phyloP scores from a whole-genome alignment of 805 yeast species.

The Starmerella etchellsii region DNA sequence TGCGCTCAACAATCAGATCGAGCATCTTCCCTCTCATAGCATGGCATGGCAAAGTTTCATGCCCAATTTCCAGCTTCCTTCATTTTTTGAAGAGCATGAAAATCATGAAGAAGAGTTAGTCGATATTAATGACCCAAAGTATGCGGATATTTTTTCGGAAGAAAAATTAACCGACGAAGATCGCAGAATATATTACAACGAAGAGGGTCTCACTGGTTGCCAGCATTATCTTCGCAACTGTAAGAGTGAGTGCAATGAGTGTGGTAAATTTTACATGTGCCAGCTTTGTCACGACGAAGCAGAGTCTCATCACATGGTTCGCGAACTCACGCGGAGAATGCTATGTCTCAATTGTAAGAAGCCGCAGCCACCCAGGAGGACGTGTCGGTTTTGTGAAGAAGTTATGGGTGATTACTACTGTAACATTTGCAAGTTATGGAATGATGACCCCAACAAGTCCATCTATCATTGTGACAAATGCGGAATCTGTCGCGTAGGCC shows the following conservation, averaged over 20 bases:
- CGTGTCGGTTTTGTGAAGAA: conserved; percentile 55
- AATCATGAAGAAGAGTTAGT: conserved; percentile 7
- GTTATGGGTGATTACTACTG: conserved; percentile 70
- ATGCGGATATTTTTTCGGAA: conserved; percentile 28
- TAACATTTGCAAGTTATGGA: conserved; percentile 64
- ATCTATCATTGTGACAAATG: conserved; percentile 89
- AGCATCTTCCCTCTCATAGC: not conserved
- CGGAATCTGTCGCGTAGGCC: conserved; percentile 83
- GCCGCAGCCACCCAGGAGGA: conserved; percentile 60
- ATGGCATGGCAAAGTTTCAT: conserved; percentile 12
- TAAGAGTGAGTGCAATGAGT: conserved; percentile 66
- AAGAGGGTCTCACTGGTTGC: conserved; percentile 52
- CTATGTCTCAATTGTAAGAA: conserved; percentile 70
- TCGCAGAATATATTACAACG: conserved; percentile 25
- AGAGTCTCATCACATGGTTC: conserved; percentile 44
- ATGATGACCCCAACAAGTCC: conserved; percentile 56
- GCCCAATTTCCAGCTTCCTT: conserved; percentile 12
- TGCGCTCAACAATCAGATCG: not conserved
- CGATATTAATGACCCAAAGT: conserved; percentile 2
- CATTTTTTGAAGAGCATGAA: conserved; percentile 6
- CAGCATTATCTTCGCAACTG: conserved; percentile 72
- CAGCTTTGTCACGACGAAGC: conserved; percentile 70
- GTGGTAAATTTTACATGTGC: conserved; percentile 67
- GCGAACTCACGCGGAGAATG: conserved; percentile 51
- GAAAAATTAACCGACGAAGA: conserved; percentile 32